Evolutionary conservation across 2,329 filamentous ascomycete genomes (phyloP).

Genomic region (Diaporthe caulivora): DNA sequence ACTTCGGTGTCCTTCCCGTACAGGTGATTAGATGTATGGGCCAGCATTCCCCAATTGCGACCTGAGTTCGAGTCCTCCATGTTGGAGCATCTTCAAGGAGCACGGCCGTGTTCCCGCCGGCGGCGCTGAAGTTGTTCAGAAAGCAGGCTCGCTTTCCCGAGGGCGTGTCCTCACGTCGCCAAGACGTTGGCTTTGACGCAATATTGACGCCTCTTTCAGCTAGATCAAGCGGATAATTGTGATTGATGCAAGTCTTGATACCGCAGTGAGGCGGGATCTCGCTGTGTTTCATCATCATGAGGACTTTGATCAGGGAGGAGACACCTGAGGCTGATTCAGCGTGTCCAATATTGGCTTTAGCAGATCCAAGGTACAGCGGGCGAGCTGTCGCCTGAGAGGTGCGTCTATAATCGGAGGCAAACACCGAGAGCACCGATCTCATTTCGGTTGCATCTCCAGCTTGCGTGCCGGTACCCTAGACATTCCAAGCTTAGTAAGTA

Average conservation of each 20-base stretch:
- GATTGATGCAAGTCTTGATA: constrained; percentile 41
- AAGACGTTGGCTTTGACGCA: constrained; percentile 18
- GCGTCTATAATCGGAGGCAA: constrained; percentile 55
- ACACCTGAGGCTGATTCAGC: constrained; percentile 41
- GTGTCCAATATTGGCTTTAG: constrained; percentile 57
- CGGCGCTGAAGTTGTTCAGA: constrained; percentile 78
- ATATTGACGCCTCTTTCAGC: constrained; percentile 18
- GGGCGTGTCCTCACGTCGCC: constrained; percentile 41
- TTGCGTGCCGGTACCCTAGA: constrained; percentile 69
- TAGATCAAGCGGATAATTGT: constrained; percentile 44
- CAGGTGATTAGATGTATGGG: constrained; percentile 67
- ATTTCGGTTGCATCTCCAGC: constrained; percentile 87
- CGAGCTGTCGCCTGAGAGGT: constrained; percentile 50
- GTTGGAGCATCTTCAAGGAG: constrained; percentile 70
- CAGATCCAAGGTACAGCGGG: constrained; percentile 71
- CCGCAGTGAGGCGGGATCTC: constrained; percentile 42
- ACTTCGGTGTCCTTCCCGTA: constrained; percentile 64
- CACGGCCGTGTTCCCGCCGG: constrained; percentile 79
- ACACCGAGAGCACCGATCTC: constrained; percentile 75
- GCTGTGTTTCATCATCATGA: constrained; percentile 41
- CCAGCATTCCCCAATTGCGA: constrained; percentile 61
- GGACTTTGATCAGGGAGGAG: constrained; percentile 41
- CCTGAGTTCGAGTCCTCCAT: constrained; percentile 33
- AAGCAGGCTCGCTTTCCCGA: constrained; percentile 62
- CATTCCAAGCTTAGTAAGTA: background rate